Base-by-base conservation (phyloP, 2,329 filamentous ascomycete genomes). In the Daldinia sp. region DNA sequence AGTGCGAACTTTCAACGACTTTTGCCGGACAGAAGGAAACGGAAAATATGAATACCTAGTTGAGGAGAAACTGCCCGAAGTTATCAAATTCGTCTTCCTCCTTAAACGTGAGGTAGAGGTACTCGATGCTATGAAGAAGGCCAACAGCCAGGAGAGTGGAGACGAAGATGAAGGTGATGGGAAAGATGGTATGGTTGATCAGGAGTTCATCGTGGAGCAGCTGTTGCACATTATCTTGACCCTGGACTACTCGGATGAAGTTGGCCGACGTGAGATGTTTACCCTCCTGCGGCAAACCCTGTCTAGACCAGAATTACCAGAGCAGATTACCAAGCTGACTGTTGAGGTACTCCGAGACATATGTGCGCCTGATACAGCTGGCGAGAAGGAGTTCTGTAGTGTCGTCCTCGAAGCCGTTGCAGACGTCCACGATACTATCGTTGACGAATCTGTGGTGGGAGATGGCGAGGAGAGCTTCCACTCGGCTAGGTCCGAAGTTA, bases 171-270 rank as follows among this genome's bases (percentile, higher is more conserved):
- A 87, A 19, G 91, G 92, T 63, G 92, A 96, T 71, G 91, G 96
- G 19, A 91, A 92, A 63, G 92, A 96, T 71, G 91, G 96, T 68
- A 90, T 90, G 0, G 89, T 93, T 5, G 93, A 97, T 75, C 90
- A 94, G 70, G 94, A 98, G 76, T 99, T 99, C 71, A 91, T 97
- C 65, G 91, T 97, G 35, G 94, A 98, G 75, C 96, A 99, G 74
- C 83, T 99, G 59, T 87, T 99, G 32, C 91, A 97, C 71, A 96
- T 99, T 73, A 91, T 93, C 4, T 84, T 94, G 62, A 96, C 92
- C 1, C 85, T 98, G 51, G 95, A 99, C 77, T 99, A 98, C 77
- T 94, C 92, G n/a, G 95, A 99, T 74, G 95, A 98, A 77, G 92
- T 97, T 66, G 95, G 95, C 50, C 87, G 95, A 68, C 86, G 94